Evolutionary conservation across 768 basidiomycete genomes (phyloP).

Genomic region (Podaxis sp.): DNA sequence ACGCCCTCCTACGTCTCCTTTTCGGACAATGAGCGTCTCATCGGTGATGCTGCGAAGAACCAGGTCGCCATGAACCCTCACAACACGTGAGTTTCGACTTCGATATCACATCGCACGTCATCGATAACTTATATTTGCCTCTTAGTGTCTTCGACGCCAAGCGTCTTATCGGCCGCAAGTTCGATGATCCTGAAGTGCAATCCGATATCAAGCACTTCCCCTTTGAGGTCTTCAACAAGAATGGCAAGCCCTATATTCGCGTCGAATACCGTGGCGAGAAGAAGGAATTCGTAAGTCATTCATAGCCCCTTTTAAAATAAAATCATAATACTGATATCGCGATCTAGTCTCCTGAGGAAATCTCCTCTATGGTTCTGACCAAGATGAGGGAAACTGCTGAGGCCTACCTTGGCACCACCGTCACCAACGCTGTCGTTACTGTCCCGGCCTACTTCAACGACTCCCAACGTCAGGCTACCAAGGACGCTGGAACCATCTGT

Average conservation of each 20-base stretch:
- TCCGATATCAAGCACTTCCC: slow-evolving; percentile 90
- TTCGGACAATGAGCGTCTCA: slow-evolving; percentile 93
- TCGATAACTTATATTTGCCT: slow-evolving; percentile 13
- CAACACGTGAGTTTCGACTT: slow-evolving; percentile 60
- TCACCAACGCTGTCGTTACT: slow-evolving; percentile 92
- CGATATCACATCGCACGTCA: not conserved
- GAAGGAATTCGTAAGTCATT: slow-evolving; percentile 82
- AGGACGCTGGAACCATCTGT: slow-evolving; percentile 93
- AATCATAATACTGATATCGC: not conserved
- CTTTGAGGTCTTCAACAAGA: slow-evolving; percentile 85
- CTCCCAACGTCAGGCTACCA: slow-evolving; percentile 97
- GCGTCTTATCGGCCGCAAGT: slow-evolving; percentile 95
- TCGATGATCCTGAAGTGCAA: slow-evolving; percentile 81
- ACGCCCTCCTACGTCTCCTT: slow-evolving; percentile 97
- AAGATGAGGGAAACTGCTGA: slow-evolving; percentile 99
- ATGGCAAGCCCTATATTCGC: slow-evolving; percentile 84
- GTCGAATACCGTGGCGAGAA: slow-evolving; percentile 92
- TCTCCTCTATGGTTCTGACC: slow-evolving; percentile 94
- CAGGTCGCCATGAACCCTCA: slow-evolving; percentile 98
- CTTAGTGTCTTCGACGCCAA: slow-evolving; percentile 94
- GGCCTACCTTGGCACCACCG: slow-evolving; percentile 84
- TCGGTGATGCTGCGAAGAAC: slow-evolving; percentile 99
- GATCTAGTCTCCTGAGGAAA: slow-evolving; percentile 86
- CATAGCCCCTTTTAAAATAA: not conserved
- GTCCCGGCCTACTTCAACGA: slow-evolving; percentile 99